A percentile compares a stretch with the other conserved stretches of the same genome.
Evolutionary conservation across 2,329 filamentous ascomycete genomes (phyloP).

Genomic region (Didymellaceae sp.): DNA sequence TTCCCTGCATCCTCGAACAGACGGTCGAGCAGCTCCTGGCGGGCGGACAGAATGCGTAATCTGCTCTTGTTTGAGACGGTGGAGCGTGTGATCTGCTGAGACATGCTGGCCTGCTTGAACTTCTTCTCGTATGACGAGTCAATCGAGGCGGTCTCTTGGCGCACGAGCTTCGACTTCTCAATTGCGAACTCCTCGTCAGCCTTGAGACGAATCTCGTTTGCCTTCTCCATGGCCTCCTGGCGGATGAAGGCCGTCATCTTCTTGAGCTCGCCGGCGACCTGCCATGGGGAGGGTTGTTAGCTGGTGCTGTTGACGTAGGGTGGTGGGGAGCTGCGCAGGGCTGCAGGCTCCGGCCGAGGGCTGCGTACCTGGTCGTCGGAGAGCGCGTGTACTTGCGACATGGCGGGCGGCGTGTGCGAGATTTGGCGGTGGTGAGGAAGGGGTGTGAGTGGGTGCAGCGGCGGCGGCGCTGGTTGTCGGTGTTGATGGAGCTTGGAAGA

Average conservation of each 20-base stretch:
- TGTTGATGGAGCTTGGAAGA: constrained; percentile 33
- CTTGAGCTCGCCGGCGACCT: constrained; percentile 98
- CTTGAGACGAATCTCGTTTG: constrained; percentile 96
- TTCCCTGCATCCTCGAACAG: constrained; percentile 83
- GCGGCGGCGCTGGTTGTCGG: constrained; percentile 17
- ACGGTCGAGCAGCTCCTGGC: constrained; percentile 88
- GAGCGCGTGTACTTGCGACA: constrained; percentile 93
- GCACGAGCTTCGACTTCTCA: constrained; percentile 98
- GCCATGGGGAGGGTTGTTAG: constrained; percentile 38
- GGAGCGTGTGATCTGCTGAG: constrained; percentile 96
- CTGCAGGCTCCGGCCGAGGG: constrained; percentile 17
- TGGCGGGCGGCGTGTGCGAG: constrained; percentile 58
- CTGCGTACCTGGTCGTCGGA: constrained; percentile 89
- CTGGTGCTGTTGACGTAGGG: constrained; percentile 38
- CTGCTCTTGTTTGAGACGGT: constrained; percentile 96
- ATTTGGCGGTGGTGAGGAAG: constrained; percentile 10
- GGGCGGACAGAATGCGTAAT: constrained; percentile 82
- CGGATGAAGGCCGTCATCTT: constrained; percentile 99
- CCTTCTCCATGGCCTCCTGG: constrained; percentile 97
- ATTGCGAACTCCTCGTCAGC: constrained; percentile 99
- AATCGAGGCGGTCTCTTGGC: constrained; percentile 91
- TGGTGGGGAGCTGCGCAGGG: constrained; percentile 25
- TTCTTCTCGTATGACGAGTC: constrained; percentile 96
- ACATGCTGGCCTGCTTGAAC: constrained; percentile 98
- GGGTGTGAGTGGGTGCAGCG: constrained; percentile 20